Base-by-base conservation (phyloP, 257 asterid species). In the Schizonepeta tenuifolia region DNA sequence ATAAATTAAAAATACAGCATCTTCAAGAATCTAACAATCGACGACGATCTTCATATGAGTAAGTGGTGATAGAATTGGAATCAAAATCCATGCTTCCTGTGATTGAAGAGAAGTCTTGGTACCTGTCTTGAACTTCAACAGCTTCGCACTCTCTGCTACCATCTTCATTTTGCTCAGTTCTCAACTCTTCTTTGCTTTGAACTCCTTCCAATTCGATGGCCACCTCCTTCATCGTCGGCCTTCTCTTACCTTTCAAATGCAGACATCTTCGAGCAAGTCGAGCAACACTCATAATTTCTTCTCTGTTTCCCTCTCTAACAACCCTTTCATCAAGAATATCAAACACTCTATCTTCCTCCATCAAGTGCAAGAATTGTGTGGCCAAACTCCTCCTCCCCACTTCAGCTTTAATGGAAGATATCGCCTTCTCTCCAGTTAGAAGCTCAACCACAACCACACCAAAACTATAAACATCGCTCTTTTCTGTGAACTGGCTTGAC, bases 221-320 rank as follows among this genome's bases (percentile, higher is more conserved):
- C 15, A 82, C 86, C 56, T 73, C 84, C 66, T 60, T 81, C 86
- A 81, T 84, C 1, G 81, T 84, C 3, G 86, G 89, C 80, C 84
- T 83, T 61, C 40, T 55, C 76, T 51, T 81, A 0, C 88, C 86
- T 10, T 81, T 77, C 75, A 75, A 54, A 51, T 78, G 57, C 68
- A 84, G 70, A 36, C 86, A 84, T 43, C 77, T 73, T 65, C 75
- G 41, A 0, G 85, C 82, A 31, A 81, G 75, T 51, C 66, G 60
- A 33, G 84, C 88, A 1, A 77, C 22, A 0, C 47, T 81, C 35
- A 21, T 49, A 7, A 84, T 58, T 22, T 79, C 82, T 51, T 79
- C 86, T 8, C 26, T 67, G 12, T 41, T 71, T 5, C 74, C 85
- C 38, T 77, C 81, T 65, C 51, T 33, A 3, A 70, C 54, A 1